phyloP scores from a whole-genome alignment of 2,329 filamentous ascomycete species.

The Penicillium sp. region DNA sequence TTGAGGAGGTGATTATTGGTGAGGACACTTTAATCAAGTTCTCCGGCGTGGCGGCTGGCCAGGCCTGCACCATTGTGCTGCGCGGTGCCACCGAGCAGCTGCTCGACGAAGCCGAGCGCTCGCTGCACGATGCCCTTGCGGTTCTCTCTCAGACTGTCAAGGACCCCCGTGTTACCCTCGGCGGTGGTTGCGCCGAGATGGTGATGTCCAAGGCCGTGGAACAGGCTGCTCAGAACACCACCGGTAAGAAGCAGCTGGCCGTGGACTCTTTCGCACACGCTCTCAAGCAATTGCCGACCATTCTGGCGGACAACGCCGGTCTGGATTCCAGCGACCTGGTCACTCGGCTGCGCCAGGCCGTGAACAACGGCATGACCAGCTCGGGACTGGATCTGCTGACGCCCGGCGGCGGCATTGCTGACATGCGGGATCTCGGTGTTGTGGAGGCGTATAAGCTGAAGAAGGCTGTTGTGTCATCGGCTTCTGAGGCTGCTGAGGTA shows the following conservation, averaged over 20 bases:
- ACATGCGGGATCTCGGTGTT: slow-evolving; percentile 94
- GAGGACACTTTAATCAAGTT: slow-evolving; percentile 98
- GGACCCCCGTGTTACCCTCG: slow-evolving; percentile 91
- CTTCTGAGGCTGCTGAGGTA: slow-evolving; percentile 95
- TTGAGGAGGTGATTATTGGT: slow-evolving; percentile 97
- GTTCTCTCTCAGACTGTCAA: slow-evolving; percentile 96
- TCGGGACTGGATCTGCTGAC: slow-evolving; percentile 89
- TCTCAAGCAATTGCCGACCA: slow-evolving; percentile 91
- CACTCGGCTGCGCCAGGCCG: slow-evolving; percentile 85
- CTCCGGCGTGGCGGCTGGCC: slow-evolving; percentile 89
- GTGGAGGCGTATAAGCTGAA: slow-evolving; percentile 99
- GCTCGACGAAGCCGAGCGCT: slow-evolving; percentile 94
- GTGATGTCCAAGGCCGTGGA: slow-evolving; percentile 98
- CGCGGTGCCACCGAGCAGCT: slow-evolving; percentile 96
- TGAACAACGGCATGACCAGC: slow-evolving; percentile 92
- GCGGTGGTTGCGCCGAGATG: slow-evolving; percentile 97
- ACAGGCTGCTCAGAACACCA: slow-evolving; percentile 87
- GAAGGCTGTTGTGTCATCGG: slow-evolving; percentile 94
- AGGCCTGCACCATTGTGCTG: slow-evolving; percentile 95
- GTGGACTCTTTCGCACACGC: slow-evolving; percentile 89
- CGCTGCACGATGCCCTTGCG: slow-evolving; percentile 91
- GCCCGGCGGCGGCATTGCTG: slow-evolving; percentile 88
- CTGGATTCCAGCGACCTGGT: slow-evolving; percentile 95
- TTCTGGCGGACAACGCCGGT: slow-evolving; percentile 95
- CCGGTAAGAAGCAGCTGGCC: slow-evolving; percentile 95